Conservation (phyloP, 208 protist species). For the Endotrypanum monterogeii region DNA sequence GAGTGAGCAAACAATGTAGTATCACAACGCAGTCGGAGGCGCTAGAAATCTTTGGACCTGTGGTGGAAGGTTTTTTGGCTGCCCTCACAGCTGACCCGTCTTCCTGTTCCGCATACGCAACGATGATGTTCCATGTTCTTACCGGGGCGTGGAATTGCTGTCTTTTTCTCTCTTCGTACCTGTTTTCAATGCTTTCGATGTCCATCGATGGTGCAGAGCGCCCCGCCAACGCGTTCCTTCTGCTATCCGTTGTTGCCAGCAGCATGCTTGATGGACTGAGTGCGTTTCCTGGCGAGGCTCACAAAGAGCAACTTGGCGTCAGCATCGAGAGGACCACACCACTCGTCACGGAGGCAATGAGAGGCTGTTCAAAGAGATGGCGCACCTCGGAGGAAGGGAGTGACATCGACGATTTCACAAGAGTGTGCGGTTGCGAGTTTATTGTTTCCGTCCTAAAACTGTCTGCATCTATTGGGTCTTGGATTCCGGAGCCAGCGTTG, state of each 20-base stretch:
- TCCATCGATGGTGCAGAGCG: constrained; percentile 20
- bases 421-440: constrained; percentile 51
- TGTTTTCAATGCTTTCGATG: constrained; percentile 45
- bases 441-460: constrained; percentile 50
- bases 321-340: constrained; percentile 23
- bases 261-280: constrained; percentile 38
- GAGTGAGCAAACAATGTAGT: constrained; percentile 29
- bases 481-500: constrained; percentile 30
- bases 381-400: not conserved
- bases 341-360: constrained; percentile 17
- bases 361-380: constrained; percentile 8
- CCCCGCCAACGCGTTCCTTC: constrained; percentile 25
- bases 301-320: constrained; percentile 11
- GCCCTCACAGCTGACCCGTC: constrained; percentile 17
- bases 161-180: constrained; percentile 29
- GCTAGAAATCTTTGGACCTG: constrained; percentile 39
- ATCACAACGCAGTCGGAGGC: constrained; percentile 11
- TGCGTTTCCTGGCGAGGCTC: constrained; percentile 10
- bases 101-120: constrained; percentile 62
- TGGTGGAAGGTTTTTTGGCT: constrained; percentile 35
- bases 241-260: constrained; percentile 37
- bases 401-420: constrained; percentile 12
- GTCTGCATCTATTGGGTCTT: constrained; percentile 33
- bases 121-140: constrained; percentile 70
- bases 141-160: constrained; percentile 38